phyloP scores from a whole-genome alignment of 768 basidiomycete species.

The Pleurotus cornucopiae region DNA sequence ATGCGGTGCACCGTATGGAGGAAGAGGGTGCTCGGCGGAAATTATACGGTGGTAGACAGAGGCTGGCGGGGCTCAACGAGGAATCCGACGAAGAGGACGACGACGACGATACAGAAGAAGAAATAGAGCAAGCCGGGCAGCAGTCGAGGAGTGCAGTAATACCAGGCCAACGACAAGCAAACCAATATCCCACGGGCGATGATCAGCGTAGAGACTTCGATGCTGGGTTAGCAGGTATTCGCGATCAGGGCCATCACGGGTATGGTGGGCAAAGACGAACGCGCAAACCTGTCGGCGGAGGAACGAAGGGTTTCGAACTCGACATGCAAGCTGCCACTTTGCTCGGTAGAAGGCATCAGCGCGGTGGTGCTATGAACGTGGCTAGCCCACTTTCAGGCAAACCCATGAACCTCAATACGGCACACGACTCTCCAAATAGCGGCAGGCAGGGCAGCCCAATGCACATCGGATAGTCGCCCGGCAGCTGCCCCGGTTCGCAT shows the following conservation, averaged over 20 bases:
- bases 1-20: constrained; percentile 99
- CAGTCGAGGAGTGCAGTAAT: background rate
- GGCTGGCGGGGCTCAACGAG: constrained; percentile 86
- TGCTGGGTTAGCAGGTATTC: constrained; percentile 6
- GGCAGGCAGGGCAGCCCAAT: constrained; percentile 19
- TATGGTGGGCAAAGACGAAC: background rate
- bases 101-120: constrained; percentile 46
- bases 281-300: constrained; percentile 7
- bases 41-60: constrained; percentile 79
- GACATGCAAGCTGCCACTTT: constrained; percentile 85
- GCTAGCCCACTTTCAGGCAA: constrained; percentile 31
- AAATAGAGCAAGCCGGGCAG: constrained; percentile 27
- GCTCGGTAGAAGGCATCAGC: constrained; percentile 65
- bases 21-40: constrained; percentile 90
- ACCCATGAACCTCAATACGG: constrained; percentile 21
- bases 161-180: background rate
- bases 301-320: constrained; percentile 63
- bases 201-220: background rate
- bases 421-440: constrained; percentile 13
- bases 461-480: constrained; percentile 12
- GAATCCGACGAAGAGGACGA: constrained; percentile 76
- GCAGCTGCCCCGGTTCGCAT: background rate
- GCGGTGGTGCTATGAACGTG: constrained; percentile 20
- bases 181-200: background rate
- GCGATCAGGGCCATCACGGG: background rate